Conservation (phyloP, 192 early-diverging fungal genomes). For the Backusella macrospora region DNA sequence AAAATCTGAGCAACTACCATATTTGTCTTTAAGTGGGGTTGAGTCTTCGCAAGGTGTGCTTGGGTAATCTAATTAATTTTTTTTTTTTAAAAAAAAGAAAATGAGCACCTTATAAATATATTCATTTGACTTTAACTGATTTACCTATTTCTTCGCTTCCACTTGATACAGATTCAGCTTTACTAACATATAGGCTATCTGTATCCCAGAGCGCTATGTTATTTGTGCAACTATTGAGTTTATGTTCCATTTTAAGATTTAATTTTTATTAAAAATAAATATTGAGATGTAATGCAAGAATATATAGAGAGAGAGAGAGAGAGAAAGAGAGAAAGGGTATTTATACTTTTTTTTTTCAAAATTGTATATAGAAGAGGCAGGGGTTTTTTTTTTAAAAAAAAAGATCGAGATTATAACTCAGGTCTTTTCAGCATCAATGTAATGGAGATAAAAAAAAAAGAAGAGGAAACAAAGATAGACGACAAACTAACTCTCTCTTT, state of each 20-base stretch:
- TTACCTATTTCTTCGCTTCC: conserved; percentile 1
- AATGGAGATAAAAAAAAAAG: not conserved
- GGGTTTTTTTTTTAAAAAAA: not conserved
- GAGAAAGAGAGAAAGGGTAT: not conserved
- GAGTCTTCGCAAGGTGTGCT: conserved; percentile 5
- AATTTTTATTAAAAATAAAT: not conserved
- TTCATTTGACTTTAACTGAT: not conserved
- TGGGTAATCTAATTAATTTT: conserved; percentile 6
- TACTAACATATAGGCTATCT: not conserved
- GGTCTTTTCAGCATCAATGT: conserved; percentile 5
- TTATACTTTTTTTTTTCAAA: not conserved
- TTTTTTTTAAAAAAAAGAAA: not conserved
- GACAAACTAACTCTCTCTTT: not conserved
- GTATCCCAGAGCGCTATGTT: conserved; percentile 6
- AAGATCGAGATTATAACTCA: conserved; percentile 4
- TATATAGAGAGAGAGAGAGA: not conserved
- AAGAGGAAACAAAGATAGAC: not conserved
- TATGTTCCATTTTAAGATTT: not conserved
- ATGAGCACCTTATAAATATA: not conserved
- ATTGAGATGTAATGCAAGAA: not conserved
- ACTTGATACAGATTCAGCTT: conserved; percentile 4
- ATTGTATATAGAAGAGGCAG: not conserved
- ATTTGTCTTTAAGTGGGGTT: conserved; percentile 3
- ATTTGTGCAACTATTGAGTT: not conserved
- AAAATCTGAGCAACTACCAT: not conserved